These are phyloP conservation scores for Pichia kudriavzevii DNA, from an alignment of 1,139 yeast species.

Conservation along the genomic window DNA sequence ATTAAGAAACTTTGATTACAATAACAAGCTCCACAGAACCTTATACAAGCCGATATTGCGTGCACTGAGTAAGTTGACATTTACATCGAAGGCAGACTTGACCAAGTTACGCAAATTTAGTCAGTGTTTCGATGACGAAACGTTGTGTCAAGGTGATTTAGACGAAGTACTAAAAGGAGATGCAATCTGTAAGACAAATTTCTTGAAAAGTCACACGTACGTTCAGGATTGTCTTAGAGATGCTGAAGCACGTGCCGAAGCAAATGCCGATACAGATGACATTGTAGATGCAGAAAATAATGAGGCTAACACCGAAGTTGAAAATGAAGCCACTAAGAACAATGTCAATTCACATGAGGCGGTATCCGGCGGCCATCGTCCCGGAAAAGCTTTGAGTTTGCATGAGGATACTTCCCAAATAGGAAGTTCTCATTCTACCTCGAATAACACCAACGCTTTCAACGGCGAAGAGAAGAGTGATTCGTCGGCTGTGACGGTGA, in stretches of 20 bases:
- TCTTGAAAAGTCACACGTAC: conserved; percentile 18
- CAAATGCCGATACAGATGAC: conserved; percentile 11
- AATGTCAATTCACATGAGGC: too few relatives aligned
- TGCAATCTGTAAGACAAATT: conserved; percentile 18
- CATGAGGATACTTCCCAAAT: too few relatives aligned
- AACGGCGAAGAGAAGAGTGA: too few relatives aligned
- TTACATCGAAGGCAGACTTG: conserved; percentile 29
- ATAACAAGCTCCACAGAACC: conserved; percentile 28
- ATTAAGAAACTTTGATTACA: conserved; percentile 27
- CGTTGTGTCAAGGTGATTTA: conserved; percentile 23
- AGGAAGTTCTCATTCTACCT: too few relatives aligned
- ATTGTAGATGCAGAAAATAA: conserved; percentile 6
- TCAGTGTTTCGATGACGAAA: conserved; percentile 19
- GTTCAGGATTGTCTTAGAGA: conserved; percentile 21
- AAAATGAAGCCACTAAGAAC: too few relatives aligned
- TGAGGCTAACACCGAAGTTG: conserved; percentile 8
- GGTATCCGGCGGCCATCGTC: too few relatives aligned
- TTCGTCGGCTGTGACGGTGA: too few relatives aligned
- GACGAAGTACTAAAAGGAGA: conserved; percentile 21
- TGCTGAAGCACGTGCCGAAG: conserved; percentile 19
- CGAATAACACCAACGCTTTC: too few relatives aligned
- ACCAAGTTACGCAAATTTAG: conserved; percentile 21
- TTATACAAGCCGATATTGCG: conserved; percentile 51
- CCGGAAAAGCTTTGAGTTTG: too few relatives aligned
- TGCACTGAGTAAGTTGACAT: conserved; percentile 43